These are phyloP conservation scores for Termitomyces heimii DNA, from an alignment of 768 basidiomycete species.

Conservation along the genomic window DNA sequence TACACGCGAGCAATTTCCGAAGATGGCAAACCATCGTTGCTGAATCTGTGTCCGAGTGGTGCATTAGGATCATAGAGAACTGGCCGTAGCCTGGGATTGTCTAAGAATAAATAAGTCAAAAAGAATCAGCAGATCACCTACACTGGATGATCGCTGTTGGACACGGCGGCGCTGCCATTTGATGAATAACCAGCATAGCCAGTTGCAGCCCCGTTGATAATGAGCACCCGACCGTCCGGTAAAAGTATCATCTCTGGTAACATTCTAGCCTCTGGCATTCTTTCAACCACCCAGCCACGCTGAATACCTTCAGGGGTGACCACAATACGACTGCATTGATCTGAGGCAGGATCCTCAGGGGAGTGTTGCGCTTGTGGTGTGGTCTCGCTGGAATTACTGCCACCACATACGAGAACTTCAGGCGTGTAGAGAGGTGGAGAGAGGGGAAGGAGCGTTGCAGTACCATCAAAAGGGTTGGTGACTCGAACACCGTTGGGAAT, in stretches of 20 bases:
- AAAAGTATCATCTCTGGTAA: slow-evolving; percentile 32
- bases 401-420: slow-evolving; percentile 42
- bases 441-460: slow-evolving; percentile 29
- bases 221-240: slow-evolving; percentile 33
- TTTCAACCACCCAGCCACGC: slow-evolving; percentile 40
- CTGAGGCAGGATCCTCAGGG: slow-evolving; percentile 32
- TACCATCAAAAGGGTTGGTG: slow-evolving; percentile 33
- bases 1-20: slow-evolving; percentile 49
- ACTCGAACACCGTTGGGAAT: slow-evolving; percentile 40
- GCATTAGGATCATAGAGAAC: slow-evolving; percentile 43
- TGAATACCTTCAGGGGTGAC: slow-evolving; percentile 35
- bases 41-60: slow-evolving; percentile 37
- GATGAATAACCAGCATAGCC: slow-evolving; percentile 40
- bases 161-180: slow-evolving; percentile 21
- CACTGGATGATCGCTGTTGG: slow-evolving; percentile 23
- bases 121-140: slow-evolving; percentile 7
- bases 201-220: slow-evolving; percentile 36
- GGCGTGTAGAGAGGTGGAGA: slow-evolving; percentile 35
- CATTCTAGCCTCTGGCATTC: slow-evolving; percentile 32
- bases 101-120: slow-evolving; percentile 19
- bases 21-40: slow-evolving; percentile 37
- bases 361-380: slow-evolving; percentile 22
- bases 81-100: slow-evolving; percentile 28
- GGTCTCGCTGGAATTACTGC: slow-evolving; percentile 27
- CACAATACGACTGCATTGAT: slow-evolving; percentile 36